phyloP scores from a whole-genome alignment of 345 rosid genomes.

The Arabidopsis arenosa region DNA sequence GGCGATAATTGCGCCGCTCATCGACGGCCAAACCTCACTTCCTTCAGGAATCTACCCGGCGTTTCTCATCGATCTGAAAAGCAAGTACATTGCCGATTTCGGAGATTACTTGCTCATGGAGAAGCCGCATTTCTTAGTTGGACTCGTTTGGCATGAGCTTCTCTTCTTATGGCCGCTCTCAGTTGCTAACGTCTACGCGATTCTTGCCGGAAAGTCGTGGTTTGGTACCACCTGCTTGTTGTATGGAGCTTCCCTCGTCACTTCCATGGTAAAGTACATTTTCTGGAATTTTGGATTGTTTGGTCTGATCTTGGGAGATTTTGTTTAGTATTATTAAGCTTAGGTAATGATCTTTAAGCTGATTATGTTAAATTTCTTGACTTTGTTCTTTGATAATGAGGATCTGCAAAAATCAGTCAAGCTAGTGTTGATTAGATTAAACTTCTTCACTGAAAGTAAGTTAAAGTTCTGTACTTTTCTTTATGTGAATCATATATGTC shows the following conservation, averaged over 20 bases:
- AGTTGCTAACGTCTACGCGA: constrained; percentile 56
- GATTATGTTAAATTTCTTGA: background rate
- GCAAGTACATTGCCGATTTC: constrained; percentile 48
- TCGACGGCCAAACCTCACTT: constrained; percentile 66
- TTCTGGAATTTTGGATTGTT: constrained; percentile 1
- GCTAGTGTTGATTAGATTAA: background rate
- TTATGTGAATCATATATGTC: background rate
- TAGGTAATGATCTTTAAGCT: background rate
- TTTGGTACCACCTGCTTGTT: constrained; percentile 71
- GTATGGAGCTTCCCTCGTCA: constrained; percentile 64
- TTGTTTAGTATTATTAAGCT: background rate
- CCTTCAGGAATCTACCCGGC: constrained; percentile 58
- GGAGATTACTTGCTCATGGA: constrained; percentile 73
- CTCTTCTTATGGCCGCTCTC: constrained; percentile 80
- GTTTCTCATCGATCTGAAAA: constrained; percentile 56
- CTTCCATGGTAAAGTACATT: constrained; percentile 63
- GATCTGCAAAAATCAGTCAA: background rate
- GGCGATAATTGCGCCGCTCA: constrained; percentile 59
- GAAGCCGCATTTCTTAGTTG: constrained; percentile 80
- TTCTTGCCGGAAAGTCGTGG: constrained; percentile 70
- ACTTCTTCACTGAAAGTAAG: background rate
- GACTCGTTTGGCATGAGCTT: constrained; percentile 71
- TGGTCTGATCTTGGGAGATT: background rate
- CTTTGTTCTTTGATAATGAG: constrained; percentile 14
- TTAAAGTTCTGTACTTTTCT: background rate